Evolutionary conservation across 2,329 filamentous ascomycete genomes (phyloP).

Genomic region (Pestalotiopsis sp.): DNA sequence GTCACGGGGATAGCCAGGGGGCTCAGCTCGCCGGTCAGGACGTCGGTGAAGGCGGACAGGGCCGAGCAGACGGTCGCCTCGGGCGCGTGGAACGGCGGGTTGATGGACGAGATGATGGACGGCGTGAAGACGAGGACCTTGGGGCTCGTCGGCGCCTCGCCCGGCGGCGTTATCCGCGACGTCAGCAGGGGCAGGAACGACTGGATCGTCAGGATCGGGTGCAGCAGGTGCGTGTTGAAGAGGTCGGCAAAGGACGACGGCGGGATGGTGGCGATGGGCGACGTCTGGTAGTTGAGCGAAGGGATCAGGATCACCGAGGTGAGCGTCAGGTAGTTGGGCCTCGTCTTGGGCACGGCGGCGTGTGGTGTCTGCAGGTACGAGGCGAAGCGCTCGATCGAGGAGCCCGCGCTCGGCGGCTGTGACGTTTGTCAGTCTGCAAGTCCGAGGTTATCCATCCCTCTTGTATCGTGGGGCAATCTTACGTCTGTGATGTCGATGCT

Average conservation of each 20-base stretch:
- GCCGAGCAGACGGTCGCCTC: constrained; percentile 86
- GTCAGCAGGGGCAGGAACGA: constrained; percentile 82
- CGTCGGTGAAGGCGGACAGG: constrained; percentile 82
- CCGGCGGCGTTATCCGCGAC: constrained; percentile 49
- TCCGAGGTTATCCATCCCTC: background rate
- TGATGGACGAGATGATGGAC: constrained; percentile 77
- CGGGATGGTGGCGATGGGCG: constrained; percentile 82
- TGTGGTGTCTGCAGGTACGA: constrained; percentile 74
- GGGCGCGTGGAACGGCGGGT: constrained; percentile 78
- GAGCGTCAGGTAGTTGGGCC: constrained; percentile 74
- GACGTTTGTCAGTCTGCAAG: background rate
- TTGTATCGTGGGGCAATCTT: constrained; percentile 33
- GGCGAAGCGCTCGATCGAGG: constrained; percentile 72
- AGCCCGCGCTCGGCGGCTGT: constrained; percentile 68
- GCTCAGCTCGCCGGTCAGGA: constrained; percentile 76
- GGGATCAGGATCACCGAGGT: constrained; percentile 84
- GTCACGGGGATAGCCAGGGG: constrained; percentile 78
- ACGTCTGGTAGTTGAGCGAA: constrained; percentile 76
- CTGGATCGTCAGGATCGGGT: constrained; percentile 86
- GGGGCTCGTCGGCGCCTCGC: constrained; percentile 51
- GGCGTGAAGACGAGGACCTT: constrained; percentile 79
- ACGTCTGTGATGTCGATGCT: constrained; percentile 82
- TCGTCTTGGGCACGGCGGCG: constrained; percentile 73
- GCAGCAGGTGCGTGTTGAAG: constrained; percentile 88
- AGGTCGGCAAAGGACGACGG: constrained; percentile 85